phyloP scores from a whole-genome alignment of 148 eudicot genomes.

The Linanthus parryae region DNA sequence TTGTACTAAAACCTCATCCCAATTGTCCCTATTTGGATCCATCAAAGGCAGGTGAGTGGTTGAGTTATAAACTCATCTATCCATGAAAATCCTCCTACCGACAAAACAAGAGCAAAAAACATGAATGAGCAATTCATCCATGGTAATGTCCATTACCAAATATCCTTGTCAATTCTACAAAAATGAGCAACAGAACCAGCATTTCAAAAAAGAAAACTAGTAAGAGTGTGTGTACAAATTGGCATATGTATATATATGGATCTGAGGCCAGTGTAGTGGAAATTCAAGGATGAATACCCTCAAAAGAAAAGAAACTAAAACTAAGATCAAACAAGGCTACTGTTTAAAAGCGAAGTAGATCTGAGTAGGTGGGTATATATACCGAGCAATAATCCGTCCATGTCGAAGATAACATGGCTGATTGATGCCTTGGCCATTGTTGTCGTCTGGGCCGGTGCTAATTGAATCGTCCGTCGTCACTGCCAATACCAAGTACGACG shows the following conservation, averaged over 20 bases:
- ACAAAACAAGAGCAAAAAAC: neutral
- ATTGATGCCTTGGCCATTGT: constrained; percentile 41
- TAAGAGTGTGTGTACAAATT: neutral
- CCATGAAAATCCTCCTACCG: no score
- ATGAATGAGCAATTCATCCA: neutral
- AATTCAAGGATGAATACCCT: no score
- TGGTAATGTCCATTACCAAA: neutral
- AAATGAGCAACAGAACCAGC: neutral
- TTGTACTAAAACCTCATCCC: no score
- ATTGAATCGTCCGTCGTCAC: no score
- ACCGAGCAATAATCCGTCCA: constrained; percentile 92
- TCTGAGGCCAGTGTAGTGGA: neutral
- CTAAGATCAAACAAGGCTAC: neutral
- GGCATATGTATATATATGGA: neutral
- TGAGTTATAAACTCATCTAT: no score
- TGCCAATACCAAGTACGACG: no score
- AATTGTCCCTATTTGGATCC: no score
- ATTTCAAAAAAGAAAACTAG: neutral
- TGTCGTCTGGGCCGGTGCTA: no score
- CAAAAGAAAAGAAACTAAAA: neutral
- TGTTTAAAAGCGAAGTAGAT: neutral
- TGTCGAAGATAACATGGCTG: constrained; percentile 82
- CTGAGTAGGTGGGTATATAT: neutral
- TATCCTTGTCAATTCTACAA: neutral
- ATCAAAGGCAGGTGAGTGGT: no score